phyloP scores from a whole-genome alignment of 176 grass and related monocot genomes.

The Aegilops speltoides region DNA sequence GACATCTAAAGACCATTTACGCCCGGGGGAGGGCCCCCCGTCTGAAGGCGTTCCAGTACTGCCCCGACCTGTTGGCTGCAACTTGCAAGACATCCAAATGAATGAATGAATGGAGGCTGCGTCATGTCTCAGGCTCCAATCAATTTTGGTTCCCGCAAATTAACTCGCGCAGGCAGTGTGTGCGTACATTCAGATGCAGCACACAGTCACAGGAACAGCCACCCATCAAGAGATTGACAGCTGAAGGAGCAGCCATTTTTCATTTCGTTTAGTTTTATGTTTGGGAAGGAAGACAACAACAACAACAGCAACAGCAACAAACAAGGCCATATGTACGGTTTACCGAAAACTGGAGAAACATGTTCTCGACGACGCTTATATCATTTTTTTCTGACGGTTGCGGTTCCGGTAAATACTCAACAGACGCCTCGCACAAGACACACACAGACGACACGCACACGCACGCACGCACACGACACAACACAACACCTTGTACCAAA shows the following conservation, averaged over 20 bases:
- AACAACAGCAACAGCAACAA: too few species aligned
- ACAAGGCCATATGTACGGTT: conserved; percentile 20
- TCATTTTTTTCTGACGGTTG: conserved; percentile 32
- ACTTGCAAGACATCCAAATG: conserved; percentile 22
- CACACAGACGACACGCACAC: neutral
- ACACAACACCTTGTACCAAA: conserved; percentile 37
- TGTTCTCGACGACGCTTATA: conserved; percentile 39
- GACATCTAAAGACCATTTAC: conserved; percentile 15
- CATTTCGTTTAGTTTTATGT: conserved; percentile 24
- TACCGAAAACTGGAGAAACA: conserved; percentile 36
- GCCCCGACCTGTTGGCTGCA: neutral
- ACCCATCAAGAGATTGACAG: neutral
- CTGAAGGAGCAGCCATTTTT: neutral
- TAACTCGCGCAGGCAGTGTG: neutral
- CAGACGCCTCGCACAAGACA: conserved; percentile 31
- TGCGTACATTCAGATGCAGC: neutral
- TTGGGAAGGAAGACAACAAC: conserved; percentile 35
- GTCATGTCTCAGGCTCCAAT: neutral
- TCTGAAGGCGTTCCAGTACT: neutral
- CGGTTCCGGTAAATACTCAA: conserved; percentile 44
- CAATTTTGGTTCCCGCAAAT: neutral
- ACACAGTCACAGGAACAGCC: neutral
- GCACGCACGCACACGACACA: neutral
- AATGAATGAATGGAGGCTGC: conserved; percentile 16
- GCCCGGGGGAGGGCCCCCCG: neutral